Evolutionary conservation across 495 filamentous ascomycete species (phyloP), one percentile per base, ranked within the genome.

Genomic region (Aspergillus wentii): DNA sequence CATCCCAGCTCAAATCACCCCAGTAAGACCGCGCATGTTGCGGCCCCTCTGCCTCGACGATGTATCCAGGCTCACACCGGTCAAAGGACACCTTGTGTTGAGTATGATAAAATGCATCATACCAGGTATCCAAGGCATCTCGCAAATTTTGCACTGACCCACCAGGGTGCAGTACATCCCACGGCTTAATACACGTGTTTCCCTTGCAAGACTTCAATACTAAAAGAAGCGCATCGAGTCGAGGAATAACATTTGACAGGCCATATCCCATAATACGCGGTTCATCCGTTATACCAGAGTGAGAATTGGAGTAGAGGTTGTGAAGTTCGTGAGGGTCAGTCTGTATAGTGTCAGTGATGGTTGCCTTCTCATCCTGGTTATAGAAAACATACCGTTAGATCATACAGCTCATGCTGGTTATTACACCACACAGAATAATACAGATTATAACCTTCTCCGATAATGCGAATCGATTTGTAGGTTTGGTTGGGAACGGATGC

Each of bases 401-500:
- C 78, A 36, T 83, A 82, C 2, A 85, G 57, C 45, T 84, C 79
- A 30, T 78, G 73, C 49, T 82, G 78, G 31, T 75, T 74, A 27
- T 55, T 80, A 44, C 81, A 84, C 75, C 78, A 83, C 1, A 83
- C 78, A 0, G 79, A 71, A 34, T 84, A 85, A 39, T 78, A 78
- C 1, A 83, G 51, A 37, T 75, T 70, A 40, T 82, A 80, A 5
- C 46, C 59, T 4, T 69, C 47, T 4, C 74, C 63, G 11, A 78
- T 54, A 11, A 84, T 57, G 17, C 80, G 71, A 40, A 78, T 46
- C 2, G 76, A 75, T 52, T 83, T 83, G 59, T 83, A 85, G 0
- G 78, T 82, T 40, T 81, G 83, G 40, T 80, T 80, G 3, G 49
- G 44, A 13, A 59, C 52, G 4, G 29, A 22, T 6, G 50, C 39